These are phyloP conservation scores for Cyberlindnera nakhonratchasimensis DNA, from an alignment of 805 yeast species.

Conservation along the genomic window DNA sequence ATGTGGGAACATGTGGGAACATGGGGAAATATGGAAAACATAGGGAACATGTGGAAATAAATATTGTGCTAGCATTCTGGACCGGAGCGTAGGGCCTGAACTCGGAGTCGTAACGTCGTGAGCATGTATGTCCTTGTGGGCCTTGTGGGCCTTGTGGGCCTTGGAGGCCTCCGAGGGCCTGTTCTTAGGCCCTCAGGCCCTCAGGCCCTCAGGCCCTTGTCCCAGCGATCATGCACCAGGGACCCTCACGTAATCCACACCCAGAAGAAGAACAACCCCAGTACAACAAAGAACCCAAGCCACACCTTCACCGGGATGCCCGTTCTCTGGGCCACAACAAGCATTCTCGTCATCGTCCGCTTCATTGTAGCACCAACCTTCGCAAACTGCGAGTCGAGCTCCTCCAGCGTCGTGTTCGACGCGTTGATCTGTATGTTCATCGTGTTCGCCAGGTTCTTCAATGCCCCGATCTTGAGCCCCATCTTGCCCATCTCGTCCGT, in stretches of 20 bases:
- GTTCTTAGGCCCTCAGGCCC: too few relatives aligned
- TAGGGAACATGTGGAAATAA: too few relatives aligned
- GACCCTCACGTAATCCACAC: conserved; percentile 42
- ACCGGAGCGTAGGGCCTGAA: too few relatives aligned
- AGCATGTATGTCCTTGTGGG: too few relatives aligned
- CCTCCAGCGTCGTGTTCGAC: conserved; percentile 43
- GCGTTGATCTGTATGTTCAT: conserved; percentile 67
- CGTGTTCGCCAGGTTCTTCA: conserved; percentile 51
- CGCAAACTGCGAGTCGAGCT: conserved; percentile 44
- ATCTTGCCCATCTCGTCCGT: conserved; percentile 56
- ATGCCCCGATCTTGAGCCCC: conserved; percentile 48
- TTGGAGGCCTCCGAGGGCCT: too few relatives aligned
- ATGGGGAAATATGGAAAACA: too few relatives aligned
- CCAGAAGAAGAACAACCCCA: conserved; percentile 48
- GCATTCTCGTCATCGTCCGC: conserved; percentile 53
- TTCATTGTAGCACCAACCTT: conserved; percentile 44
- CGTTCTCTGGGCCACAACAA: conserved; percentile 58
- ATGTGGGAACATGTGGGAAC: too few relatives aligned
- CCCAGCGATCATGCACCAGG: too few relatives aligned
- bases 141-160: too few relatives aligned
- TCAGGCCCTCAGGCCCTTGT: too few relatives aligned
- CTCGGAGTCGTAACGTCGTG: too few relatives aligned
- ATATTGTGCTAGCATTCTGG: too few relatives aligned
- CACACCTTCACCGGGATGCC: conserved; percentile 65
- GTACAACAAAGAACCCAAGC: conserved; percentile 47